Conservation (phyloP, 2,329 filamentous ascomycete species). For the Fusarium staphyleae region DNA sequence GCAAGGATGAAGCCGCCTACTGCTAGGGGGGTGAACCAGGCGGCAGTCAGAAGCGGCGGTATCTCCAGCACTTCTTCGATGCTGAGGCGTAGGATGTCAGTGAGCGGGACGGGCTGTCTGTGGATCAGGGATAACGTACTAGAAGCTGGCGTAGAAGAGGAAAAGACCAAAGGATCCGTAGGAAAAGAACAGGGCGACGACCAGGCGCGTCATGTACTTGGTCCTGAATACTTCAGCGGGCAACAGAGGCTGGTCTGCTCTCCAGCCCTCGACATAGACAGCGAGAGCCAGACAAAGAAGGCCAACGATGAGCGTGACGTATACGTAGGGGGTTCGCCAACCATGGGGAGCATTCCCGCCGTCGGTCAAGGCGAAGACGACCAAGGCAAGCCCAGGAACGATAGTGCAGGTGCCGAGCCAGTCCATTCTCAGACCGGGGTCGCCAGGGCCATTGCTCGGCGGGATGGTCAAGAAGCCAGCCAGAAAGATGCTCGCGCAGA, state of each 20-base stretch:
- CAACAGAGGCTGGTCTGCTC: conserved; percentile 71
- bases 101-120: fast-evolving
- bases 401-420: conserved; percentile 69
- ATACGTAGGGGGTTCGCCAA: conserved; percentile 78
- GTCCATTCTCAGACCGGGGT: conserved; percentile 63
- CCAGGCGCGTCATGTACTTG: conserved; percentile 71
- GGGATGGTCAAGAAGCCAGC: conserved; percentile 53
- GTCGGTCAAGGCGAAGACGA: conserved; percentile 79
- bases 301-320: conserved; percentile 69
- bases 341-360: conserved; percentile 71
- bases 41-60: conserved; percentile 68
- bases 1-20: conserved; percentile 72
- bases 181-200: conserved; percentile 66
- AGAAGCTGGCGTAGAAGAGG: conserved; percentile 73
- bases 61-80: conserved; percentile 66
- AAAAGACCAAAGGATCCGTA: conserved; percentile 75
- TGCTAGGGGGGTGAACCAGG: conserved; percentile 73
- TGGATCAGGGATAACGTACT: conserved; percentile 51
- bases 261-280: conserved; percentile 76
- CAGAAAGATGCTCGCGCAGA: conserved; percentile 53
- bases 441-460: conserved; percentile 39
- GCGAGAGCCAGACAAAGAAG: conserved; percentile 64
- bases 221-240: conserved; percentile 74
- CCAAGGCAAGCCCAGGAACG: conserved; percentile 69
- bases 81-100: conserved; percentile 44